These are phyloP conservation scores for Proteromonas lacertae DNA, from an alignment of 352 stramenopile genomes.

Conservation along the genomic window DNA sequence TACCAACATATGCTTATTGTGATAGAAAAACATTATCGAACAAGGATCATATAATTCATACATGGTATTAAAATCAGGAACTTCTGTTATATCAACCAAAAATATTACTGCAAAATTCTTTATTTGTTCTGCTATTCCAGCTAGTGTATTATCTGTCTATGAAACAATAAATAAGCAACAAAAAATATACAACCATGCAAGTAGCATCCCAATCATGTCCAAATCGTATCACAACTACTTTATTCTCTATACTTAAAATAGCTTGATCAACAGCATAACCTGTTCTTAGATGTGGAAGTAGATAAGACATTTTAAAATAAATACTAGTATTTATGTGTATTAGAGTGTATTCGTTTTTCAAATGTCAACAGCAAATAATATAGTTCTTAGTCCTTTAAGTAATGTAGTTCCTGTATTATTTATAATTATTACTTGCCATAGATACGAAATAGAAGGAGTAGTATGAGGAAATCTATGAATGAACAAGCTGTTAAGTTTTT, in stretches of 20 bases:
- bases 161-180: slow-evolving; percentile 9
- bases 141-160: slow-evolving; percentile 18
- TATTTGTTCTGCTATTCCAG: slow-evolving; percentile 76
- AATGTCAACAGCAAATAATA: no score
- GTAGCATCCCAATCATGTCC: slow-evolving; percentile 79
- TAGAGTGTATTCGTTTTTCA: no score
- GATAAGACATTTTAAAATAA: slow-evolving; percentile 95
- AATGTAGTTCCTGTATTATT: no score
- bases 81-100: slow-evolving; percentile 59
- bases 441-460: no score
- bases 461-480: no score
- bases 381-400: no score
- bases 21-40: slow-evolving; percentile 99
- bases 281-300: slow-evolving; percentile 76
- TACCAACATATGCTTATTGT: slow-evolving; percentile 99
- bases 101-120: slow-evolving; percentile 98
- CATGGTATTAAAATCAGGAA: slow-evolving; percentile 98
- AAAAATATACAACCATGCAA: slow-evolving; percentile 96
- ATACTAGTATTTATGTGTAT: no score
- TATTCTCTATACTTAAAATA: slow-evolving; percentile 87
- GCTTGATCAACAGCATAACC: slow-evolving; percentile 94
- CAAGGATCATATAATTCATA: slow-evolving; percentile 97
- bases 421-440: no score
- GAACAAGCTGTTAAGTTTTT: no score
- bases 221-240: slow-evolving; percentile 92